A percentile compares a stretch with the other conserved stretches of the same genome.
Evolutionary conservation across 2,329 filamentous ascomycete species (phyloP).

Genomic region (Beauveria sp.): DNA sequence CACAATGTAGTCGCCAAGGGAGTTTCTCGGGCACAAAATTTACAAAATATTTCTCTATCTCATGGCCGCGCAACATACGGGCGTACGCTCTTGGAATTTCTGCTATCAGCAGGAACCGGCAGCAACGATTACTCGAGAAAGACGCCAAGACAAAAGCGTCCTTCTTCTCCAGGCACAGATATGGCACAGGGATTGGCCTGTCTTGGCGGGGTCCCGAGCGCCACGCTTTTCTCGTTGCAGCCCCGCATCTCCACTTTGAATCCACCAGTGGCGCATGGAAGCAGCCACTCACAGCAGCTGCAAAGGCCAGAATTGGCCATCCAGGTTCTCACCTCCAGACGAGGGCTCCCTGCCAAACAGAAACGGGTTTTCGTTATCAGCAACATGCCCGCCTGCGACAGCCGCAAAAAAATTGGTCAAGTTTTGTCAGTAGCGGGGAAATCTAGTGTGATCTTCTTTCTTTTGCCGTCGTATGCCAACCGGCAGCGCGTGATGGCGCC

Average conservation of each 20-base stretch:
- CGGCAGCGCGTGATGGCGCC: neutral
- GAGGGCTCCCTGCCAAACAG: neutral
- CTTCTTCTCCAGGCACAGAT: neutral
- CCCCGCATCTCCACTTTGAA: neutral
- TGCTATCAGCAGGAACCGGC: too few relatives aligned
- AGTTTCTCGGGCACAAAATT: too few relatives aligned
- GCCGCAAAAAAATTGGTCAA: neutral
- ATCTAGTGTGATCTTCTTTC: too few relatives aligned
- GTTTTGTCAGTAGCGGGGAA: too few relatives aligned
- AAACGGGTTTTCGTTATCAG: neutral
- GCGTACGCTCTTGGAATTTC: too few relatives aligned
- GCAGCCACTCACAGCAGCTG: slow-evolving; percentile 2
- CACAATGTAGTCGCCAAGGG: too few relatives aligned
- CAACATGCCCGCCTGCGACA: neutral
- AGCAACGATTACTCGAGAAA: too few relatives aligned
- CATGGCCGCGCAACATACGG: too few relatives aligned
- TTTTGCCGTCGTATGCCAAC: too few relatives aligned
- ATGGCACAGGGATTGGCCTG: neutral
- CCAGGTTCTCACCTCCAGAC: slow-evolving; percentile 8
- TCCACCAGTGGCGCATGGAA: neutral
- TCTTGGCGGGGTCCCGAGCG: neutral
- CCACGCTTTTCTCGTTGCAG: neutral
- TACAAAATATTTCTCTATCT: too few relatives aligned
- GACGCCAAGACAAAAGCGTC: too few relatives aligned
- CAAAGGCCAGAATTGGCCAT: slow-evolving; percentile 4